A percentile compares a stretch with the other conserved stretches of the same genome.
phyloP scores from a whole-genome alignment of 306 rosid species.

The Prunus mongolica region DNA sequence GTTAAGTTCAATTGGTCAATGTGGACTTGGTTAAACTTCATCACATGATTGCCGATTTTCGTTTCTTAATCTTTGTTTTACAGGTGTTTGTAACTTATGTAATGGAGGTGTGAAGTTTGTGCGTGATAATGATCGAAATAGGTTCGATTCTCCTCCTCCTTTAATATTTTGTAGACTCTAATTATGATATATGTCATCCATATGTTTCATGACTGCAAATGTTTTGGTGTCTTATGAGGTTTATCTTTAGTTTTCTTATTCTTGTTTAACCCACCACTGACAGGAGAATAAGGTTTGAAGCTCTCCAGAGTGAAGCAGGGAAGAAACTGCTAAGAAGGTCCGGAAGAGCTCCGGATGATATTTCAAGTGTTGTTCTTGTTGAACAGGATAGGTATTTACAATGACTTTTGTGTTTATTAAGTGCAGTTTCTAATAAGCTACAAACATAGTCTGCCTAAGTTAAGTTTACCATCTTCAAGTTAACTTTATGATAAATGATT shows the following conservation, averaged over 20 bases:
- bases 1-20: neutral
- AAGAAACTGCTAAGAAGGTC: slow-evolving; percentile 76
- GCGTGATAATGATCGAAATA: slow-evolving; percentile 70
- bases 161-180: neutral
- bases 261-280: slow-evolving; percentile 5
- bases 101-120: slow-evolving; percentile 93
- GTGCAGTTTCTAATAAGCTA: neutral
- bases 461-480: no score
- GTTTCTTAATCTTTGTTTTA: neutral
- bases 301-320: slow-evolving; percentile 96
- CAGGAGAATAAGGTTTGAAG: slow-evolving; percentile 73
- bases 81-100: slow-evolving; percentile 91
- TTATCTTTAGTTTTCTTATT: neutral
- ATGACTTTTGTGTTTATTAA: neutral
- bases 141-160: slow-evolving; percentile 22
- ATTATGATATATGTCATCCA: neutral
- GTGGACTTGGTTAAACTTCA: neutral
- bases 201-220: neutral
- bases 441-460: no score
- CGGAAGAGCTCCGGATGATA: slow-evolving; percentile 94
- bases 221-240: neutral
- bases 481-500: slow-evolving; percentile 1
- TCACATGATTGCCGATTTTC: slow-evolving; percentile 4
- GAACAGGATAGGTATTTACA: slow-evolving; percentile 57
- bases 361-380: slow-evolving; percentile 93